phyloP scores from a whole-genome alignment of 371 early-diverging fungal species.

The Actinomortierella wolfii region DNA sequence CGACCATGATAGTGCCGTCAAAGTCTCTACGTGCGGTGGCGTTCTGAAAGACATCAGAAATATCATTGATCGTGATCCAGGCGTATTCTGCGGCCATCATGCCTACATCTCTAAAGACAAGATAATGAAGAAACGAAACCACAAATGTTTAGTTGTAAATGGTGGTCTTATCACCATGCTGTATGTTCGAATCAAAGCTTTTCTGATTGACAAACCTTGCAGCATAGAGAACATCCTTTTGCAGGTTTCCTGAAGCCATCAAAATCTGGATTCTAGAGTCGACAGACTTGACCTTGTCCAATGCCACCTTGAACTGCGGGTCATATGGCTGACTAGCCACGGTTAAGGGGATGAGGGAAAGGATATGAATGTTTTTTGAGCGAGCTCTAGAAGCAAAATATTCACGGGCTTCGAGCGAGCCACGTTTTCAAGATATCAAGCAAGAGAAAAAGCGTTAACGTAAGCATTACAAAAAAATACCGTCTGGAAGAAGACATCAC shows the following conservation, averaged over 20 bases:
- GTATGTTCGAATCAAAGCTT: neutral
- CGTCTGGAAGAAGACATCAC: too few species aligned
- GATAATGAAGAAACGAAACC: too few species aligned
- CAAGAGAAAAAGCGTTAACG: too few species aligned
- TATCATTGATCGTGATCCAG: conserved; percentile 21
- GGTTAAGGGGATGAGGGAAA: neutral
- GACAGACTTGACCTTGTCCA: neutral
- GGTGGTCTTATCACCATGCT: too few species aligned
- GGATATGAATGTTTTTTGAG: conserved; percentile 9
- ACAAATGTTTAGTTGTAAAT: too few species aligned
- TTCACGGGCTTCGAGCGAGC: conserved; percentile 1
- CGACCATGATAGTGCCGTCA: conserved; percentile 28
- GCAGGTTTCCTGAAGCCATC: conserved; percentile 1
- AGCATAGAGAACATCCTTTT: neutral
- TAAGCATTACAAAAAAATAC: too few species aligned
- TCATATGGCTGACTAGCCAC: conserved; percentile 2
- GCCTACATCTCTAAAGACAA: conserved; percentile 7
- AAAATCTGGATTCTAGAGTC: conserved; percentile 23
- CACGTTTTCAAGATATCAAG: too few species aligned
- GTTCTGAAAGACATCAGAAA: neutral
- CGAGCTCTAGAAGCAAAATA: neutral
- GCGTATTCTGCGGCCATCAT: conserved; percentile 13
- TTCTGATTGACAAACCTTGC: conserved; percentile 1
- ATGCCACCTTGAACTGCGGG: neutral
- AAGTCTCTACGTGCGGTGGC: neutral